Conservation (phyloP, 2,329 filamentous ascomycete species). For the Colletotrichum sp. region DNA sequence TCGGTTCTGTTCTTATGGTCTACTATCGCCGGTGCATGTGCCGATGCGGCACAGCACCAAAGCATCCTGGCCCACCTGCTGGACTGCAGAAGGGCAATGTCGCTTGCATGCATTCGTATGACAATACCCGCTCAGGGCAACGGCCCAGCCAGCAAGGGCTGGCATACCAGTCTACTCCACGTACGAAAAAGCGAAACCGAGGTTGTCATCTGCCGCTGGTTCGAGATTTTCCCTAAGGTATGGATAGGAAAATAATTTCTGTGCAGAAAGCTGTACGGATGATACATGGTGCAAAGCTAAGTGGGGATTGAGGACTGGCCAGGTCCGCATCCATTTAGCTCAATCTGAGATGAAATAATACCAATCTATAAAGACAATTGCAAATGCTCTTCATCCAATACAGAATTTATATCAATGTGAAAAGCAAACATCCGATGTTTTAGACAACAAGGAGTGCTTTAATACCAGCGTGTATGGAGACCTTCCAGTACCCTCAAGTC, state of each 20-base stretch:
- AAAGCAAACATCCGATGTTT: not conserved
- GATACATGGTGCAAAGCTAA: not conserved
- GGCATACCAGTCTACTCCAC: not conserved
- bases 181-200: not conserved
- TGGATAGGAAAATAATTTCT: not conserved
- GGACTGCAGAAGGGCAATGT: not conserved
- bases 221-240: not conserved
- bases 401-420: not conserved
- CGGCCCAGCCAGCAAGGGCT: not conserved
- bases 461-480: not conserved
- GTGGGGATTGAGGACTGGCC: not conserved
- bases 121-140: not conserved
- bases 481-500: not conserved
- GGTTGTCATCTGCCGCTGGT: not conserved
- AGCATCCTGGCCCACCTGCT: not conserved
- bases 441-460: not conserved
- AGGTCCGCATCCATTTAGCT: not conserved
- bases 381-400: not conserved
- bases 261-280: not conserved
- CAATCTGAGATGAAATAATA: not conserved
- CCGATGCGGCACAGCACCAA: not conserved
- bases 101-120: not conserved
- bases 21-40: not conserved
- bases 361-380: not conserved
- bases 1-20: not conserved